Evolutionary conservation across 1,284 basidiomycete species (phyloP), one percentile per base, ranked within the genome.

Genomic region (Pyrrhoderma lamaoense): DNA sequence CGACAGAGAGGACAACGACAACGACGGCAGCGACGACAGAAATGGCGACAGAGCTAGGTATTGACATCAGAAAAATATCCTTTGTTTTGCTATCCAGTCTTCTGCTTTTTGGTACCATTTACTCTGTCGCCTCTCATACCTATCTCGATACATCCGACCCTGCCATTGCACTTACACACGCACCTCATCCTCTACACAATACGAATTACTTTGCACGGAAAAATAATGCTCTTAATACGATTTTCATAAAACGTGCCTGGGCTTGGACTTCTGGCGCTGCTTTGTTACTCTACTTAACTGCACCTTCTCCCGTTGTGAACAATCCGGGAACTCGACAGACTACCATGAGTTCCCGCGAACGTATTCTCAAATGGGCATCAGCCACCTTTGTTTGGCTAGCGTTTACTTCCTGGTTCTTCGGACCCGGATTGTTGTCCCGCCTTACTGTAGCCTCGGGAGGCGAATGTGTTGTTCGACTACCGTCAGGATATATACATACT

Each of bases 221-320:
- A 66, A 69, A 74, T 54, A 97, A 96, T 64, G 53, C 79, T 3
- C 73, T 97, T 63, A 98, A 98, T 62, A 76, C 80, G 52, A 70
- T 81, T 60, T 94, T 96, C 68, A 91, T 95, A 62, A 98, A 98
- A 70, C 75, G 79, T 47, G 82, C 87, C 7, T 97, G 95, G 94
- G 87, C 72, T 0, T 97, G 94, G 93, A 94, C 91, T 0, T 76
- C 88, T 1, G 16, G n/a, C 14, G 73, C 70, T 16, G 69, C 79
- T 0, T 91, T 89, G 64, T 61, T 87, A 50, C 59, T 75, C 52
- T 70, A 76, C 35, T 82, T 76, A 72, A 36, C 73, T 53, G 79
- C 82, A 14, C 73, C 76, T 57, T 75, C 79, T 1, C 37, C 9
- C 13, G 19, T 8, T 42, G 16, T 8, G n/a, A 11, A 16, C 45